These are phyloP conservation scores for Delonix regia DNA, from an alignment of 306 rosid genomes.

Conservation along the genomic window DNA sequence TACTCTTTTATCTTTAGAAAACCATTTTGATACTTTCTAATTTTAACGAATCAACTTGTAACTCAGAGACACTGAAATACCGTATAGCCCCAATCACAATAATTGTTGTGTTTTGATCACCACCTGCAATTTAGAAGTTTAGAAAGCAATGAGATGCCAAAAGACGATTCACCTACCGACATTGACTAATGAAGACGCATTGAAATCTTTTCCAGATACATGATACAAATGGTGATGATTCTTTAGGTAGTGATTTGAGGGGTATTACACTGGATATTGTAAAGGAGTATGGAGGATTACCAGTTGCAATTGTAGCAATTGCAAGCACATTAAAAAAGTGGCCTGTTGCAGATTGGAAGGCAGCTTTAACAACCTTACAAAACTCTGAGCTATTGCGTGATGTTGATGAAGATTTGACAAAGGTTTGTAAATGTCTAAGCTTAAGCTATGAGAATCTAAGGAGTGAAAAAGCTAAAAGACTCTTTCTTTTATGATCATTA, in stretches of 20 bases:
- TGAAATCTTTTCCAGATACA: slow-evolving; percentile 8
- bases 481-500: slow-evolving; percentile 26
- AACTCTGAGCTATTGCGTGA: neutral
- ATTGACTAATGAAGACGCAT: slow-evolving; percentile 7
- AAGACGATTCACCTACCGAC: neutral
- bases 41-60: no score
- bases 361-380: neutral
- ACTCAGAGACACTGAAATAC: slow-evolving; percentile 28
- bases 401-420: neutral
- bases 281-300: slow-evolving; percentile 1
- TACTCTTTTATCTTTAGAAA: no score
- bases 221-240: neutral
- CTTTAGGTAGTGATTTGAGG: neutral
- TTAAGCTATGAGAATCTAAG: slow-evolving; percentile 36
- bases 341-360: neutral
- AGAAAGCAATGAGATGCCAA: slow-evolving; percentile 9
- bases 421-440: slow-evolving; percentile 9
- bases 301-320: neutral
- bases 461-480: slow-evolving; percentile 7
- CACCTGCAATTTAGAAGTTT: neutral
- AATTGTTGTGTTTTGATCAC: slow-evolving; percentile 19
- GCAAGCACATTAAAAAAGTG: neutral
- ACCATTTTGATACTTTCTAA: no score
- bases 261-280: neutral
- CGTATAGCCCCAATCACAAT: neutral